Percentiles rank a stretch among this genome's conserved stretches.
These are phyloP conservation scores for Fabrea salina DNA, from an alignment of 169 alveolate species.

Conservation along the genomic window DNA sequence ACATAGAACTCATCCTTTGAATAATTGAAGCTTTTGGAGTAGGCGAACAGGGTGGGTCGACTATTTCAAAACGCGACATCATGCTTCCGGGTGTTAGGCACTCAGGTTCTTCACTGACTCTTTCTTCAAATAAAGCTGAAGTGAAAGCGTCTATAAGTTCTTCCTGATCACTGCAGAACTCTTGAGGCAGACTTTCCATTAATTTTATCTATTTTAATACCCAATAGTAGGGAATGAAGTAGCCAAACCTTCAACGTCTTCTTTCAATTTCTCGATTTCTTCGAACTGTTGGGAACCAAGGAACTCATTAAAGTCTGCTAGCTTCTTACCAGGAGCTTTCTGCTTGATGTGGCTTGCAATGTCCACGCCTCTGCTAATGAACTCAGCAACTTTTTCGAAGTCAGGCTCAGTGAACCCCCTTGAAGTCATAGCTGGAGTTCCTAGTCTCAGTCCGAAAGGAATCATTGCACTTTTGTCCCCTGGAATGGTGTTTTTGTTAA, in stretches of 20 bases:
- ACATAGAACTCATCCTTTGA: too few relatives aligned
- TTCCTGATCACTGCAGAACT: too few relatives aligned
- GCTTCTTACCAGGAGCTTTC: background rate
- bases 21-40: too few relatives aligned
- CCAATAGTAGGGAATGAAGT: constrained; percentile 16
- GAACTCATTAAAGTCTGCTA: constrained; percentile 16
- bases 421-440: constrained; percentile 81
- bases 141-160: too few relatives aligned
- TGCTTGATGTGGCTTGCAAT: constrained; percentile 48
- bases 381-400: constrained; percentile 61
- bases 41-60: too few relatives aligned
- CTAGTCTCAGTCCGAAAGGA: constrained; percentile 78
- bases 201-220: too few relatives aligned
- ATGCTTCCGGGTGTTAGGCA: too few relatives aligned
- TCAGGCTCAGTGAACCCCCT: constrained; percentile 72
- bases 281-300: background rate
- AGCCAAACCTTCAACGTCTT: background rate
- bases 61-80: too few relatives aligned
- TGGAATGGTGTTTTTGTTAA: constrained; percentile 80
- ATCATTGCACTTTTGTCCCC: constrained; percentile 76
- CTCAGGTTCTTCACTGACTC: too few relatives aligned
- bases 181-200: too few relatives aligned
- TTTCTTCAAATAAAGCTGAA: too few relatives aligned
- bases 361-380: constrained; percentile 43
- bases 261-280: background rate